These are phyloP conservation scores for Aspergillus persii DNA, from an alignment of 2,329 filamentous ascomycete species.

Conservation along the genomic window DNA sequence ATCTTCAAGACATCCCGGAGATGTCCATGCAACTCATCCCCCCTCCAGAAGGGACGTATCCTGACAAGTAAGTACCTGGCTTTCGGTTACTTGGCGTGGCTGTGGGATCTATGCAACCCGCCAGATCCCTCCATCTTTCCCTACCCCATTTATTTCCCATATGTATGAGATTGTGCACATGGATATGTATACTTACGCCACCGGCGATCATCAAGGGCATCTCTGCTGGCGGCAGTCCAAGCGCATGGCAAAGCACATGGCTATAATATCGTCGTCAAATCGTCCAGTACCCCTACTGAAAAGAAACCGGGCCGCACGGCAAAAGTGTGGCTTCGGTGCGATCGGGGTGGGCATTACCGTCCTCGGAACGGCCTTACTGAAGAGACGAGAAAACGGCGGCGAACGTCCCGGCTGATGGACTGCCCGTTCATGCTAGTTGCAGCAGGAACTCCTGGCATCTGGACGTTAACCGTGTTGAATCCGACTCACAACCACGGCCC, in stretches of 20 bases:
- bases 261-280: conserved; percentile 47
- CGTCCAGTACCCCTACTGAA: conserved; percentile 46
- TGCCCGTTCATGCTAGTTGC: conserved; percentile 47
- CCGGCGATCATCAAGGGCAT: conserved; percentile 22
- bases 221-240: conserved; percentile 41
- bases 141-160: no score
- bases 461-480: conserved; percentile 43
- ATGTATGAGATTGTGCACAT: background rate
- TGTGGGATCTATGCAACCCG: background rate
- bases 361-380: conserved; percentile 46
- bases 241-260: conserved; percentile 43
- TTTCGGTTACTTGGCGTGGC: background rate
- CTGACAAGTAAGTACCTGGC: conserved; percentile 36
- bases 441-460: conserved; percentile 44
- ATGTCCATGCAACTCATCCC: conserved; percentile 42
- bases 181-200: background rate
- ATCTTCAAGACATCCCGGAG: conserved; percentile 46
- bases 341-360: conserved; percentile 45
- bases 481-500: conserved; percentile 45
- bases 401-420: conserved; percentile 45
- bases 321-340: conserved; percentile 46
- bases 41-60: conserved; percentile 44
- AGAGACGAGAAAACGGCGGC: conserved; percentile 44
- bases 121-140: background rate
- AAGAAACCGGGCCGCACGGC: conserved; percentile 46